phyloP scores from a whole-genome alignment of 1,284 basidiomycete genomes.

The Cryptococcus neoformans region DNA sequence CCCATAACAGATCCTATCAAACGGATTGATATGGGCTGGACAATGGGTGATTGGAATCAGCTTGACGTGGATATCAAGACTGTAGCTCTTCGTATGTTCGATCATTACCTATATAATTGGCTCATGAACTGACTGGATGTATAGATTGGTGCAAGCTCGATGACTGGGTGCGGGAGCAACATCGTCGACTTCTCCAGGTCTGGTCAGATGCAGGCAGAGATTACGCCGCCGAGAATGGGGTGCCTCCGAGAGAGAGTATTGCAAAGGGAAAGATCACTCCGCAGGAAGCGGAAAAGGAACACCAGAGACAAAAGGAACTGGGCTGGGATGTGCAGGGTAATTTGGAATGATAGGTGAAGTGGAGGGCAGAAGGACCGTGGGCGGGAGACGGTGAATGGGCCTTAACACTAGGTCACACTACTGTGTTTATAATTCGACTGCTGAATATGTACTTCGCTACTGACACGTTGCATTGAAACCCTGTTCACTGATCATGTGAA shows the following conservation, averaged over 20 bases:
- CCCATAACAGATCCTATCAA: constrained; percentile 44
- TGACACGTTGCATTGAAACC: too few relatives aligned
- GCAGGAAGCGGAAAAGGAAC: constrained; percentile 36
- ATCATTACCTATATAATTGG: neutral
- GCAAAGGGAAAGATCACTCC: constrained; percentile 37
- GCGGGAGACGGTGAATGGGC: too few relatives aligned
- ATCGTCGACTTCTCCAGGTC: constrained; percentile 28
- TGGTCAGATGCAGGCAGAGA: constrained; percentile 39
- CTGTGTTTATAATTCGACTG: too few relatives aligned
- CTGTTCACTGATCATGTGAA: too few relatives aligned
- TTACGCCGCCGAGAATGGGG: constrained; percentile 38
- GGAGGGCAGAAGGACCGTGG: neutral
- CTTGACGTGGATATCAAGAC: constrained; percentile 41
- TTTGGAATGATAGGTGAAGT: neutral
- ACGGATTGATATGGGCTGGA: constrained; percentile 49
- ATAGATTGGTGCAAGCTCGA: constrained; percentile 48
- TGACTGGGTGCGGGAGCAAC: constrained; percentile 45
- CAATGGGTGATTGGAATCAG: constrained; percentile 52
- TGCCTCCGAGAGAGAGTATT: constrained; percentile 31
- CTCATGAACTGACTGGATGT: neutral
- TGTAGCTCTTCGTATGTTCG: constrained; percentile 47
- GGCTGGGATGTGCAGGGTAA: constrained; percentile 48
- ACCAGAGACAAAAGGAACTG: constrained; percentile 43
- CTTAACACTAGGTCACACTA: too few relatives aligned
- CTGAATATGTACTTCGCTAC: too few relatives aligned